Evolutionary conservation across 1,284 basidiomycete species (phyloP).

Genomic region (Trichosporon asahii): DNA sequence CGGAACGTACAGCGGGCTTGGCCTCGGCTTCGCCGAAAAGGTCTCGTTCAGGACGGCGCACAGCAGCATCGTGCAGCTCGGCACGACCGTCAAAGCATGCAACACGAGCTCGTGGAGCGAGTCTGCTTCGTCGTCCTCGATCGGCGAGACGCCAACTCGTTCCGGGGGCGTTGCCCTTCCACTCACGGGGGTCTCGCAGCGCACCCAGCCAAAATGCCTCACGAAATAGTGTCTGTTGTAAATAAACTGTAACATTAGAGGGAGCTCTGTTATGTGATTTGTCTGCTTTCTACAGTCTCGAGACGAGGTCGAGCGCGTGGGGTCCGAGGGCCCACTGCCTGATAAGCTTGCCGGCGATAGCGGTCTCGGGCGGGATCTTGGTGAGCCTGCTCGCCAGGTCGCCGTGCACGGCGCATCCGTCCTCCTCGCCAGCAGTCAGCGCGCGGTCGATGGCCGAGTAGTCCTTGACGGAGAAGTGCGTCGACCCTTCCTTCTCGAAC

Average conservation of each 20-base stretch:
- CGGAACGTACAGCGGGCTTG: background rate
- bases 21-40: background rate
- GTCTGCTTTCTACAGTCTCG: slow-evolving; percentile 30
- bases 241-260: background rate
- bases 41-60: background rate
- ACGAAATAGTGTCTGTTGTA: background rate
- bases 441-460: slow-evolving; percentile 56
- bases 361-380: slow-evolving; percentile 64
- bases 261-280: slow-evolving; percentile 6
- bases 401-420: background rate
- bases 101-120: background rate
- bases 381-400: slow-evolving; percentile 51
- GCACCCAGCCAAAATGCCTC: background rate
- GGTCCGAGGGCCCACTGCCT: slow-evolving; percentile 62
- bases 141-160: background rate
- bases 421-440: background rate
- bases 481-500: slow-evolving; percentile 57
- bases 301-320: slow-evolving; percentile 38
- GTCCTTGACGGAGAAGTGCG: slow-evolving; percentile 58
- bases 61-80: slow-evolving; percentile 1
- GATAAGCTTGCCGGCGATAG: slow-evolving; percentile 69
- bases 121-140: background rate
- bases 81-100: background rate
- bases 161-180: background rate
- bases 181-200: background rate